Evolutionary conservation across 192 early-diverging fungal species (phyloP), one percentile per base, ranked within the genome.

Genomic region (Dissophora globulifera): DNA sequence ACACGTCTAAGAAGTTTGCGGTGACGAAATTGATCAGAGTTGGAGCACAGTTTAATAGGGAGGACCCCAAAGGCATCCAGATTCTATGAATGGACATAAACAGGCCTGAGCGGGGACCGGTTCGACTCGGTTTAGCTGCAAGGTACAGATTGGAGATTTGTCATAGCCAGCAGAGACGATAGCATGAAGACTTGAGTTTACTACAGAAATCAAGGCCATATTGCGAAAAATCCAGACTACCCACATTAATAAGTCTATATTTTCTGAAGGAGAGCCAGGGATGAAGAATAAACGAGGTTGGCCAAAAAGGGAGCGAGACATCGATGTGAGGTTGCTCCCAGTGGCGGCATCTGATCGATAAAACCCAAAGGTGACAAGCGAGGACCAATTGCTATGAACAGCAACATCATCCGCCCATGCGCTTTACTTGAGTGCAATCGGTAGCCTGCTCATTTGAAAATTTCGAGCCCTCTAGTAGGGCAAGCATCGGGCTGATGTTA

Each of bases 141-240:
- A n/a, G n/a, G n/a, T n/a, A n/a, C n/a, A n/a, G n/a, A n/a, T n/a
- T 61, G 27, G 46, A 50, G 81, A 57, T 81, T 59, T 4, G 65
- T 69, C 16, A 51, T n/a, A n/a, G n/a, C n/a, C n/a, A n/a, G n/a
- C n/a, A 38, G 13, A 38, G 35, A 9, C 35, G 35, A 38, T 38
- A 13, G 35, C 35, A 38, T 38, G 35, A 38, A 38, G 35, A 38
- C 35, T 38, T 13, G 13, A 38, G 35, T n/a, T n/a, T n/a, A n/a
- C n/a, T n/a, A 38, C 35, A 6, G 13, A 38, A 13, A 13, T 13
- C 35, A 38, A 13, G 35, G 13, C 35, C 35, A 13, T 38, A 38
- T 38, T 13, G 35, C 35, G 53, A 30, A 38, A 38, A 38, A 50
- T 9, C 23, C 8, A 20, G 20, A 20, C 10, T 12, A 16, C 13